phyloP scores from a whole-genome alignment of 345 rosid species.

The Theobroma cacao region DNA sequence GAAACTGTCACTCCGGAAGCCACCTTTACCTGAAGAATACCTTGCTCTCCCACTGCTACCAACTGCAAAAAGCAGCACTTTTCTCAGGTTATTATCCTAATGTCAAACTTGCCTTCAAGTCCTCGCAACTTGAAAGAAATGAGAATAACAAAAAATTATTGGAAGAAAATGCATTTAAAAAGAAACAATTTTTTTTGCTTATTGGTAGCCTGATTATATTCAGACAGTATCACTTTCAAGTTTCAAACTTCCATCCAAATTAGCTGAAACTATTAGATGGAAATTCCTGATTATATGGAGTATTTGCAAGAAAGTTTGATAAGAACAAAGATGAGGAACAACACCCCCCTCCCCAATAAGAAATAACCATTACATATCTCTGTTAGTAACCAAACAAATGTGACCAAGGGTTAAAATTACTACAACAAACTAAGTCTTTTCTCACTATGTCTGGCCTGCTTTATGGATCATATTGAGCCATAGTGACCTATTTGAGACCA shows the following conservation, averaged over 20 bases:
- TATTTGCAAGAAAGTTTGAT: not conserved
- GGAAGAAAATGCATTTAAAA: not conserved
- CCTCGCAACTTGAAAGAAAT: not conserved
- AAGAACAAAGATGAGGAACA: not conserved
- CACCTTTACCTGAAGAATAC: conserved; percentile 42
- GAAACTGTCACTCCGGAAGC: conserved; percentile 44
- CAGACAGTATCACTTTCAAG: not conserved
- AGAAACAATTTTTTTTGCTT: not conserved
- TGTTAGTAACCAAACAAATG: not conserved
- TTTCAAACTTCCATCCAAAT: not conserved
- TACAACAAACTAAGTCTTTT: not conserved
- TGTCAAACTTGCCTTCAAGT: not conserved
- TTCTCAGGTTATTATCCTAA: not conserved
- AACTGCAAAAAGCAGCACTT: conserved; percentile 24
- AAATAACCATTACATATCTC: no score
- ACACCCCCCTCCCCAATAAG: not conserved
- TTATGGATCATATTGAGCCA: not conserved
- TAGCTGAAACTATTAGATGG: not conserved
- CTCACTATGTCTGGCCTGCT: not conserved
- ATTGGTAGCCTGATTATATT: not conserved
- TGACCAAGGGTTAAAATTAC: not conserved
- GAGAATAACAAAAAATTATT: not conserved
- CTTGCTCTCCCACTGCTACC: conserved; percentile 32
- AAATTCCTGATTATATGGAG: not conserved
- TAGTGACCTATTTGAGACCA: no score